phyloP scores from a whole-genome alignment of 1,284 basidiomycete genomes.

The Malassezia globosa region DNA sequence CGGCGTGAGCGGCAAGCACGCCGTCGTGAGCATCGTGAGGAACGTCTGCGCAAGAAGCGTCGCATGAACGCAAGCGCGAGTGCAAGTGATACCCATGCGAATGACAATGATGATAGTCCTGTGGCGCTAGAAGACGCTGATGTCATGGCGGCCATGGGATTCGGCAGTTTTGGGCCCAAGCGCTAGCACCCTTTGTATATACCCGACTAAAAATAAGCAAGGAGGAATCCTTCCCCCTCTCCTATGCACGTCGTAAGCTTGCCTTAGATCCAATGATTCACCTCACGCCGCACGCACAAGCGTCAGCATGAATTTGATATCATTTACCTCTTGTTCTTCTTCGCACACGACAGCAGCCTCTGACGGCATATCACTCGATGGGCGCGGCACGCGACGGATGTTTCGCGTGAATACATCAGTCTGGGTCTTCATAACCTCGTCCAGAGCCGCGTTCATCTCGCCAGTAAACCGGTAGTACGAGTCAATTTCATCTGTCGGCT shows the following conservation, averaged over 20 bases:
- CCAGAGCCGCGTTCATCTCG: constrained; percentile 55
- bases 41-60: constrained; percentile 52
- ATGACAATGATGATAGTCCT: constrained; percentile 4
- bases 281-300: constrained; percentile 31
- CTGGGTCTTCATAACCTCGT: constrained; percentile 61
- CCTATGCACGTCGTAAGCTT: no score
- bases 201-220: no score
- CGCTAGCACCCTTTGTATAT: neutral
- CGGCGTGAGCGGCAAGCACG: constrained; percentile 50
- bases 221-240: neutral
- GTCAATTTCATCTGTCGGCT: constrained; percentile 85
- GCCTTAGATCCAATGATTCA: no score
- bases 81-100: no score
- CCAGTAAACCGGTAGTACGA: constrained; percentile 75
- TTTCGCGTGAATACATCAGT: constrained; percentile 65
- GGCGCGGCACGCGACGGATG: constrained; percentile 54
- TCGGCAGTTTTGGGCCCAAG: constrained; percentile 72
- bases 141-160: constrained; percentile 80
- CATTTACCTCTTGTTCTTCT: constrained; percentile 76
- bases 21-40: constrained; percentile 54
- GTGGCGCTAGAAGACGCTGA: constrained; percentile 39
- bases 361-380: constrained; percentile 43
- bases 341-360: constrained; percentile 57
- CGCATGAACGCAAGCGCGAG: no score
- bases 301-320: constrained; percentile 59